Base-by-base conservation (phyloP, 2,329 filamentous ascomycete genomes). In the Anthostomella pinea region DNA sequence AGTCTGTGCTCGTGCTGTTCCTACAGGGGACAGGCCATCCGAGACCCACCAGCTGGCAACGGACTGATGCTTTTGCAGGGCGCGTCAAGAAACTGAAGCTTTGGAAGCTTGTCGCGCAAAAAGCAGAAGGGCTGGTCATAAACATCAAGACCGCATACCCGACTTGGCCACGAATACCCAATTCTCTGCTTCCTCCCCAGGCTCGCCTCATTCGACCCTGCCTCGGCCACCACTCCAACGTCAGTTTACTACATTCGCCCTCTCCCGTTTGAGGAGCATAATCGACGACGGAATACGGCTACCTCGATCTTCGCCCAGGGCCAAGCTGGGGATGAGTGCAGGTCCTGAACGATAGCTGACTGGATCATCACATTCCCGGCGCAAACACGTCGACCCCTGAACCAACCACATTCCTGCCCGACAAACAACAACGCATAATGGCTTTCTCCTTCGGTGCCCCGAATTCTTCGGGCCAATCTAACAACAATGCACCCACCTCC, bases 401-500 rank as follows among this genome's bases (percentile, higher is more conserved):
- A 8, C 32, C 30, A 29, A 27, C 29, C 20, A 19, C 40, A 45
- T 41, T 43, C 39, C 33, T 19, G 33, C 30, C 29, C 35, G 21
- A 37, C 31, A 30, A 43, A 35, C 27, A 46, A 18, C 22, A 34
- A 23, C 26, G 28, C 45, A 49, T 36, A 35, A 62, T 64, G 58
- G 56, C 62, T 20, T 57, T 62, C 36, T 53, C 22, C 39, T 66
- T 67, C 41, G 58, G 60, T 27, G 34, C 52, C 28, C 21, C 48
- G 18, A 54, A 42, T 46, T 55, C 57, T 19, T 51, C 48, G 19
- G 54, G 45, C 35, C 52, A 54, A 45, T 35, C 54, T 33, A 55
- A 50, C 43, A 54, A 50, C 29, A 51, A 64, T 67, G 38, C 65
- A 64, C 45, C 62, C n/a, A 54, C 60, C 23, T 60, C 66, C 10